phyloP scores from a whole-genome alignment of 1,284 basidiomycete species.

The Sanghuangporus sanghuang region DNA sequence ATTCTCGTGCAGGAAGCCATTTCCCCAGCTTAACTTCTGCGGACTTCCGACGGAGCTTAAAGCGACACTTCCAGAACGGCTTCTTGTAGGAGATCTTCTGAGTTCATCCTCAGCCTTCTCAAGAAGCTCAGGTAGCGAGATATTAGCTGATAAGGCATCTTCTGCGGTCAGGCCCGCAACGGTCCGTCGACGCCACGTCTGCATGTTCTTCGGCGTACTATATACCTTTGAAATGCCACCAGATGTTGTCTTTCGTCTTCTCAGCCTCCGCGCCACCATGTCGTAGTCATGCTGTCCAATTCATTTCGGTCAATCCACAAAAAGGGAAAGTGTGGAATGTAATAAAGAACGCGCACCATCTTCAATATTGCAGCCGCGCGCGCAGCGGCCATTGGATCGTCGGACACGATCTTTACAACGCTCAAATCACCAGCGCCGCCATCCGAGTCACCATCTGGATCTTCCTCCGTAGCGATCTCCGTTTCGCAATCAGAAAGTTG shows the following conservation, averaged over 20 bases:
- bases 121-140: constrained; percentile 51
- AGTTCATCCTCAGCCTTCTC: constrained; percentile 55
- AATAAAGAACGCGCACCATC: constrained; percentile 44
- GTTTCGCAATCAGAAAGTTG: constrained; percentile 4
- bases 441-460: constrained; percentile 21
- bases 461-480: constrained; percentile 16
- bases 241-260: constrained; percentile 21
- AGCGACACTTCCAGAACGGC: constrained; percentile 10
- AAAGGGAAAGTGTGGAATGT: neutral
- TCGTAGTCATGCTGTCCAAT: constrained; percentile 74
- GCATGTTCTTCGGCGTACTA: constrained; percentile 21
- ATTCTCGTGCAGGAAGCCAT: constrained; percentile 7
- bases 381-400: constrained; percentile 78
- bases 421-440: constrained; percentile 26
- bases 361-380: constrained; percentile 87
- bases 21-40: neutral
- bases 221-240: constrained; percentile 32
- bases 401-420: constrained; percentile 73
- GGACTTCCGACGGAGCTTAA: constrained; percentile 3
- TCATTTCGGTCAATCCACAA: neutral
- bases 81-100: constrained; percentile 20
- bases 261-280: constrained; percentile 49
- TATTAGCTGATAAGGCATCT: constrained; percentile 49
- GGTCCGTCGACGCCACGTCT: constrained; percentile 30
- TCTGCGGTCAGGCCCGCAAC: constrained; percentile 43